phyloP scores from a whole-genome alignment of 2,329 filamentous ascomycete genomes.

The Onygenales sp. region DNA sequence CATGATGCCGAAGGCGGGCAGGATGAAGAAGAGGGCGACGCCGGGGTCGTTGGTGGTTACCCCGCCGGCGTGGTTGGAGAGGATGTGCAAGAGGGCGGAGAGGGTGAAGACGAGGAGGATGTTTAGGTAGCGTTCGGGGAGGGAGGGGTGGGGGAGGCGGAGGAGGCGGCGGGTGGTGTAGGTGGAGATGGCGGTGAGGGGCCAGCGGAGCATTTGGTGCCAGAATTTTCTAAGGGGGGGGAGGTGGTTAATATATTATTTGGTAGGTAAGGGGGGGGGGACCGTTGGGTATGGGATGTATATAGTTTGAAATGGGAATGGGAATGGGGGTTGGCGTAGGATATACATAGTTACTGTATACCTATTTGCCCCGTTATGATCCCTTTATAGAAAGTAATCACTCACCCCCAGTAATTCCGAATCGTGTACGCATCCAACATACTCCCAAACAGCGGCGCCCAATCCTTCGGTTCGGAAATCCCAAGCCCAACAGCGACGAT shows the following conservation, averaged over 20 bases:
- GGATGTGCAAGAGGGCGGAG: conserved; percentile 18
- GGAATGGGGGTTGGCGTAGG: too few relatives aligned
- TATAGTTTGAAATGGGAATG: not conserved
- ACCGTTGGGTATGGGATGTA: not conserved
- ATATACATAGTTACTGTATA: too few relatives aligned
- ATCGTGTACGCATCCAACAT: conserved; percentile 18
- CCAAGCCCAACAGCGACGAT: conserved; percentile 4
- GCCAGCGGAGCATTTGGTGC: conserved; percentile 20
- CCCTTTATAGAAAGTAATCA: not conserved
- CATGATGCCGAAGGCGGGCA: conserved; percentile 17
- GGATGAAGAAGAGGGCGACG: conserved; percentile 16
- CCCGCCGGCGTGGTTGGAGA: conserved; percentile 10
- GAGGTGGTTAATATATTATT: not conserved
- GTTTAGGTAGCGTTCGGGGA: conserved; percentile 19
- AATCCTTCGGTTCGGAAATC: conserved; percentile 11
- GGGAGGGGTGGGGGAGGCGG: conserved; percentile 11
- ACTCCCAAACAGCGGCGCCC: conserved; percentile 17
- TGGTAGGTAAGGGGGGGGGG: not conserved
- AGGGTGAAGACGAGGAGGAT: conserved; percentile 20
- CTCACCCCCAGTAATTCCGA: conserved; percentile 21
- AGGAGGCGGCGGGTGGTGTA: conserved; percentile 15
- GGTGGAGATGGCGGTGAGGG: conserved; percentile 10
- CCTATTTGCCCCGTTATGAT: too few relatives aligned
- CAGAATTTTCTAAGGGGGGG: conserved; percentile 17
- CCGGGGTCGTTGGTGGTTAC: conserved; percentile 10